phyloP scores from a whole-genome alignment of 192 early-diverging fungal species.

The Pilaira anomala region DNA sequence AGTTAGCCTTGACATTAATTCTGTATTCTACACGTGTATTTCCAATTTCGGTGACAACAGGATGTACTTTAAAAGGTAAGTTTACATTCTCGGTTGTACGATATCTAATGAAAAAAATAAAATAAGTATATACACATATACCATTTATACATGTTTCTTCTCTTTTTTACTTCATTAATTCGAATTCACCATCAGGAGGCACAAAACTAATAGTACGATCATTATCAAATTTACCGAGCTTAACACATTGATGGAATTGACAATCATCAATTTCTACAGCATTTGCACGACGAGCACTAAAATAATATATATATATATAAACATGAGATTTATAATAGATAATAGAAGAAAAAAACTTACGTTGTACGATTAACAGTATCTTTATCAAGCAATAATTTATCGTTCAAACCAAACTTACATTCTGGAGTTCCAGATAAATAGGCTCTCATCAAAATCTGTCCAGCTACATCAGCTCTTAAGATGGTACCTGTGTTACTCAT shows the following conservation, averaged over 20 bases:
- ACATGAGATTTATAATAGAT: not conserved
- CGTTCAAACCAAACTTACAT: conserved; percentile 96
- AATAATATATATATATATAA: not conserved
- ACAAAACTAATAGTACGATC: conserved; percentile 96
- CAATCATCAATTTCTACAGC: conserved; percentile 94
- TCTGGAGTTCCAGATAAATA: conserved; percentile 98
- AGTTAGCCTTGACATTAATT: conserved; percentile 86
- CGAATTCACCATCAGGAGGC: conserved; percentile 94
- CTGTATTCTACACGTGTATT: conserved; percentile 85
- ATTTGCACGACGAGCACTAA: conserved; percentile 38
- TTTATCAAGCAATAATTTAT: conserved; percentile 85
- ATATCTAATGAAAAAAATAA: conserved; percentile 48
- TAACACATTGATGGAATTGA: conserved; percentile 99
- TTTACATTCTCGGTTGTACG: conserved; percentile 95
- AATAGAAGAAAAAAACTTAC: conserved; percentile 9
- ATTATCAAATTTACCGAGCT: conserved; percentile 86
- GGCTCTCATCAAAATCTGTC: conserved; percentile 89
- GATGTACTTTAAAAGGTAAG: conserved; percentile 92
- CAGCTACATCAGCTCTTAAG: conserved; percentile 84
- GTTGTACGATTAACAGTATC: conserved; percentile 47
- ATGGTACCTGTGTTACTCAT: conserved; percentile 75
- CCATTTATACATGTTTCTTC: not conserved
- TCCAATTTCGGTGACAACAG: conserved; percentile 85
- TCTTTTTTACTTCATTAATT: conserved; percentile 94
- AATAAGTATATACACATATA: not conserved